These are phyloP conservation scores for Microbotryum scabiosae DNA, from an alignment of 1,284 basidiomycete genomes.

Conservation along the genomic window DNA sequence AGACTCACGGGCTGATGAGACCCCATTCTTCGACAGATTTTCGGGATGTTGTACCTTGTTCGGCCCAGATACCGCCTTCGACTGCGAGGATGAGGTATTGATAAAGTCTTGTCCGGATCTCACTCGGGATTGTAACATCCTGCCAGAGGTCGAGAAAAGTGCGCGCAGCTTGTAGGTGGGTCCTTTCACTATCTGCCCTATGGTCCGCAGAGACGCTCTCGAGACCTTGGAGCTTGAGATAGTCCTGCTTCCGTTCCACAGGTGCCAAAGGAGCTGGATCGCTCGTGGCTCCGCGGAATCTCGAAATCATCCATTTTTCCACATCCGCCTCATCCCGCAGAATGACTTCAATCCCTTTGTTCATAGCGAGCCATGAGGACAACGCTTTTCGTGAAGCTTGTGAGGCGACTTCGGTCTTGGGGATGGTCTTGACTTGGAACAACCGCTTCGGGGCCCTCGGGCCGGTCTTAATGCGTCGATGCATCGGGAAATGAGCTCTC, in stretches of 20 bases:
- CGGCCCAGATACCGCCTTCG: slow-evolving; percentile 32
- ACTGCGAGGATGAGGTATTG: slow-evolving; percentile 29
- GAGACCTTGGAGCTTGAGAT: too few relatives aligned
- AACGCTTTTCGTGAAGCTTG: slow-evolving; percentile 13
- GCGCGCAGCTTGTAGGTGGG: too few relatives aligned
- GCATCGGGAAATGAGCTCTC: slow-evolving; percentile 8
- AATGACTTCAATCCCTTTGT: slow-evolving; percentile 1
- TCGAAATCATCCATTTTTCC: not conserved
- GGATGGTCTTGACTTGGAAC: not conserved
- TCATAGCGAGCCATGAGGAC: not conserved
- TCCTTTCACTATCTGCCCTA: not conserved
- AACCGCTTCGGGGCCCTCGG: not conserved
- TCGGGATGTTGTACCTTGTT: slow-evolving; percentile 28
- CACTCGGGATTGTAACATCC: slow-evolving; percentile 5
- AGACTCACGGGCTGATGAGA: not conserved
- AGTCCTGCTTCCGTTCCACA: too few relatives aligned
- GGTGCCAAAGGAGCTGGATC: too few relatives aligned
- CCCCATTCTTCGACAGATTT: slow-evolving; percentile 27
- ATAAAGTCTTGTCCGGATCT: slow-evolving; percentile 31
- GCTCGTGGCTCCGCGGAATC: too few relatives aligned
- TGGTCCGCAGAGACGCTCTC: not conserved
- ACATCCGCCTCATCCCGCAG: slow-evolving; percentile 8
- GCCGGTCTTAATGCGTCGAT: not conserved
- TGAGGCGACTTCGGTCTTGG: slow-evolving; percentile 2
- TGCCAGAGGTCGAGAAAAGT: slow-evolving; percentile 13